Evolutionary conservation across 192 early-diverging fungal genomes (phyloP), one percentile per base, ranked within the genome.

Genomic region (Backusella mclennaniae): DNA sequence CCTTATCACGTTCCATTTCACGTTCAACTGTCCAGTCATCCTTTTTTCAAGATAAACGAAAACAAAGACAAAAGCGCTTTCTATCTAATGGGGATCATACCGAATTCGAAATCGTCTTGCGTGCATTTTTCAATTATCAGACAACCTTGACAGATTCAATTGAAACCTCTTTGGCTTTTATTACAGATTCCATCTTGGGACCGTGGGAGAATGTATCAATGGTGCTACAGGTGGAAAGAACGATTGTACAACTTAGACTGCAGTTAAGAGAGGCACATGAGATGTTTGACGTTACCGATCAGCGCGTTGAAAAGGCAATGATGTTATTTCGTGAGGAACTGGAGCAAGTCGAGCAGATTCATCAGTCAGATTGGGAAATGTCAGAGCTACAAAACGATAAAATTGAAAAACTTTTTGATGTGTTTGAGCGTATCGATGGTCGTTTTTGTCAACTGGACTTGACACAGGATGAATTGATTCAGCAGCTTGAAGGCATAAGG

Each of bases 61-160:
- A 69, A 35, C 68, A 39, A 17, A 69, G 38, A 41, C 39, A 36
- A 29, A 63, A 63, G 26, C 21, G 56, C 12, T 63, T 63, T 23
- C 12, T 63, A 14, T 63, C 56, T 8, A 26, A 63, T 21, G 56
- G 12, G 7, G 56, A 41, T 1, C 19, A 36, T 23, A 76, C 76
- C n/a, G 83, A 88, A 23, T 86, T 88, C 76, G 82, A 83, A n/a
- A 82, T 85, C 14, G 81, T 88, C 1, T 73, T 88, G 4, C 77
- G 81, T n/a, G 82, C 83, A 14, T 68, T 88, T n/a, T 84, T 82
- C 56, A 80, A 77, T 33, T 85, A 88, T 49, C 83, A 85, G 38
- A 88, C 85, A 14, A 84, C 81, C 11, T 83, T 82, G 9, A 82
- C 87, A 0, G 80, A 80, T 46, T 86, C 83, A 0, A 86, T 88